phyloP scores from a whole-genome alignment of 2,329 filamentous ascomycete species.

The Fusarium annulatum region DNA sequence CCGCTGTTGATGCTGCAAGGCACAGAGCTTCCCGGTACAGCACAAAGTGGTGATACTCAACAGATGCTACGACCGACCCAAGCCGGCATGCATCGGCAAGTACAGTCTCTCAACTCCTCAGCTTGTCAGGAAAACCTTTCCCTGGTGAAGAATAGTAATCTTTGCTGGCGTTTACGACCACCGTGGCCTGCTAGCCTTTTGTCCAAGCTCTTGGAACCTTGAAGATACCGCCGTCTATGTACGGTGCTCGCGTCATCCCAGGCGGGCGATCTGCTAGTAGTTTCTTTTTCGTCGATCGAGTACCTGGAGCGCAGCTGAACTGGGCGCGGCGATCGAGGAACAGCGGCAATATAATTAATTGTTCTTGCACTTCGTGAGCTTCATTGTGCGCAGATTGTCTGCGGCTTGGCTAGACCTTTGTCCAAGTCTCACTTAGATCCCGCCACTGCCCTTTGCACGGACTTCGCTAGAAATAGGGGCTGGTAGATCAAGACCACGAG shows the following conservation, averaged over 20 bases:
- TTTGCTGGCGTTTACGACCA: conserved; percentile 15
- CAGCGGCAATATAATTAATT: conserved; percentile 18
- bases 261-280: conserved; percentile 24
- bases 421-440: conserved; percentile 28
- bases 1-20: conserved; percentile 31
- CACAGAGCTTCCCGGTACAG: conserved; percentile 15
- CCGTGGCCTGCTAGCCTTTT: conserved; percentile 13
- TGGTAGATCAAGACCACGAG: conserved; percentile 21
- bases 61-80: conserved; percentile 2
- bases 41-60: neutral
- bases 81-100: conserved; percentile 21
- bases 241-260: conserved; percentile 31
- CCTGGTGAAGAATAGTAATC: conserved; percentile 21
- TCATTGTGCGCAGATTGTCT: conserved; percentile 28
- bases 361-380: conserved; percentile 22
- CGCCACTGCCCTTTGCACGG: conserved; percentile 33
- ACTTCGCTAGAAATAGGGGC: conserved; percentile 39
- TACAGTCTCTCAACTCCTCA: neutral
- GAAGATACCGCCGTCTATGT: conserved; percentile 10
- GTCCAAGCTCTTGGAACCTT: conserved; percentile 15
- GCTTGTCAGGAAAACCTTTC: conserved; percentile 1
- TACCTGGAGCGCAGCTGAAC: conserved; percentile 30
- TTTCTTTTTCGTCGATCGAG: conserved; percentile 33
- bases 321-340: conserved; percentile 16
- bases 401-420: conserved; percentile 26